Conservation (phyloP, 2,329 filamentous ascomycete species). For the Niveomyces coronatus region DNA sequence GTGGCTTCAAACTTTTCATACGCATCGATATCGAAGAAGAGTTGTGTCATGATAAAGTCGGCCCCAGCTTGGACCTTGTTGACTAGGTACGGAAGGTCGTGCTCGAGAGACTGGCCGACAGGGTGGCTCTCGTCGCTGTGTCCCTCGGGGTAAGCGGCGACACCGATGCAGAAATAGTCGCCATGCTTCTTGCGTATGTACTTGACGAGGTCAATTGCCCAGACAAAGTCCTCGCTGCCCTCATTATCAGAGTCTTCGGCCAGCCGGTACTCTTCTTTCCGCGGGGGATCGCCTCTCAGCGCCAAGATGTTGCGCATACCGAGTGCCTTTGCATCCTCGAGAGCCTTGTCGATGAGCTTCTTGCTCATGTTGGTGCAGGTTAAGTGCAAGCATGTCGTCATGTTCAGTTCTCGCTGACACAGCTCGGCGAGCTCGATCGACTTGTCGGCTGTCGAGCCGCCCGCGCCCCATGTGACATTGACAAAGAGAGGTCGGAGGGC, state of each 20-base stretch:
- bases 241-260: slow-evolving; percentile 47
- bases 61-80: slow-evolving; percentile 88
- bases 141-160: slow-evolving; percentile 90
- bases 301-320: slow-evolving; percentile 93
- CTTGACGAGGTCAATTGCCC: slow-evolving; percentile 77
- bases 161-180: slow-evolving; percentile 93
- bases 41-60: slow-evolving; percentile 97
- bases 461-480: slow-evolving; percentile 95
- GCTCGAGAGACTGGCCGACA: slow-evolving; percentile 54
- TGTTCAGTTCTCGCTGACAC: slow-evolving; percentile 80
- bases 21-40: slow-evolving; percentile 84
- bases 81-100: slow-evolving; percentile 78
- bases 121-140: slow-evolving; percentile 88
- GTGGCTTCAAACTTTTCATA: slow-evolving; percentile 71
- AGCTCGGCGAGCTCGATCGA: slow-evolving; percentile 91
- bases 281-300: slow-evolving; percentile 79
- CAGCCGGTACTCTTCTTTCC: slow-evolving; percentile 74
- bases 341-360: slow-evolving; percentile 71
- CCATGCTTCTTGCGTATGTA: slow-evolving; percentile 82
- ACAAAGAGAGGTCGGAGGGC: slow-evolving; percentile 88
- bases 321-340: slow-evolving; percentile 82
- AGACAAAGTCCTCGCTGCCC: slow-evolving; percentile 70
- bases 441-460: slow-evolving; percentile 82
- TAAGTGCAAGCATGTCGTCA: slow-evolving; percentile 91
- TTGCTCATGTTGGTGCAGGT: slow-evolving; percentile 98